Percentiles rank a stretch among this genome's conserved stretches.
Conservation (phyloP, 2,329 filamentous ascomycete species). For the Tolypocladium paradoxum region DNA sequence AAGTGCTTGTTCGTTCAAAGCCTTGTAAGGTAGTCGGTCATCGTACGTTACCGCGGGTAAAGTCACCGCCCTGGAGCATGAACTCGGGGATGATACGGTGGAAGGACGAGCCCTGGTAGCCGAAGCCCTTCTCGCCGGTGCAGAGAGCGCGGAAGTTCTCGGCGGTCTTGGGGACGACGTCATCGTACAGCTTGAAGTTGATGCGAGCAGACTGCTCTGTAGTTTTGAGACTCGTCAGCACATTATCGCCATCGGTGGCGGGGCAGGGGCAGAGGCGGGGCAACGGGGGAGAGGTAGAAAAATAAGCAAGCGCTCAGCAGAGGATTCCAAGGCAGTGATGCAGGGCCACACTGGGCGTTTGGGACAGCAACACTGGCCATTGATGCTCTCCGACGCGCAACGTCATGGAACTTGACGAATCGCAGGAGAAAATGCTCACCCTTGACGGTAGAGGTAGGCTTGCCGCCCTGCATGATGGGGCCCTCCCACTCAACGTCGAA, state of each 20-base stretch:
- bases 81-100: conserved; percentile 88
- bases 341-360: not conserved
- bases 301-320: not conserved
- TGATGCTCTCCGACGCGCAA: not conserved
- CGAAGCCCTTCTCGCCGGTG: conserved; percentile 70
- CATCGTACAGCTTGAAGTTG: conserved; percentile 80
- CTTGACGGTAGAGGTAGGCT: conserved; percentile 43
- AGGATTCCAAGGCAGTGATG: not conserved
- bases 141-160: conserved; percentile 79
- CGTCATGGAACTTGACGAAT: not conserved
- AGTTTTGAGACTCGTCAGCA: conserved; percentile 1
- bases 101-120: conserved; percentile 76
- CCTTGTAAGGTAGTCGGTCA: not conserved
- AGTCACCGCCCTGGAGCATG: conserved; percentile 96
- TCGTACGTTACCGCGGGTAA: conserved; percentile 82
- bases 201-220: conserved; percentile 66
- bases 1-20: not conserved
- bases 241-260: not conserved
- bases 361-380: not conserved
- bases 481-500: conserved; percentile 68
- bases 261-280: conserved; percentile 1
- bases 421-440: conserved; percentile 37
- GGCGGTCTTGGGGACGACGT: conserved; percentile 78
- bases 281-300: not conserved
- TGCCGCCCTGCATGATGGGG: conserved; percentile 53